These are phyloP conservation scores for Penicillium sp. DNA, from an alignment of 2,329 filamentous ascomycete species.

Conservation along the genomic window DNA sequence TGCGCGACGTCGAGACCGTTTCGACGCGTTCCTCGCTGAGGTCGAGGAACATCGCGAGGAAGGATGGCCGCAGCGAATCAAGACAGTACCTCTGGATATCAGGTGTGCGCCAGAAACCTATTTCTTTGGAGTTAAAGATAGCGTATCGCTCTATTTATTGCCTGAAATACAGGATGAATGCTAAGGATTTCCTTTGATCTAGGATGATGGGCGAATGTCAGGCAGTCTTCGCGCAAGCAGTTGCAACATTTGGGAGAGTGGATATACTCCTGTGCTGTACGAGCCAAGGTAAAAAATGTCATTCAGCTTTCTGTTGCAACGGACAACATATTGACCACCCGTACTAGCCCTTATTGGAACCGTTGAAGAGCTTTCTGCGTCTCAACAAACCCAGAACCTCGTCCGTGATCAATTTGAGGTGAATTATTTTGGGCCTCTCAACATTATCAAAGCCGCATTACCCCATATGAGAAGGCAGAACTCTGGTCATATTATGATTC, in stretches of 20 bases:
- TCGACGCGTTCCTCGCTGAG: conserved; percentile 68
- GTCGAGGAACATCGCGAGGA: conserved; percentile 56
- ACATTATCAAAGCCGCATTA: conserved; percentile 84
- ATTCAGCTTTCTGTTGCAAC: not conserved
- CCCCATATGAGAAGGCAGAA: conserved; percentile 72
- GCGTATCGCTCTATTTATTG: not conserved
- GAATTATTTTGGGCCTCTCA: conserved; percentile 92
- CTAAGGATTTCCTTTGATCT: conserved; percentile 10
- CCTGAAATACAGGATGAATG: not conserved
- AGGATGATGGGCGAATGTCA: conserved; percentile 66
- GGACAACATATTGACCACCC: conserved; percentile 6
- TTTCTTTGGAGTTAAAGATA: no score
- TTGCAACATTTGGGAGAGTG: conserved; percentile 75
- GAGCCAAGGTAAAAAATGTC: conserved; percentile 60
- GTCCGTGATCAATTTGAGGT: conserved; percentile 88
- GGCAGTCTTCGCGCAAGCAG: conserved; percentile 78
- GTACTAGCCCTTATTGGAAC: conserved; percentile 71
- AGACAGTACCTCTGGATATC: conserved; percentile 54
- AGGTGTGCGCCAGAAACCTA: conserved; percentile 32
- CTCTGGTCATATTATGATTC: conserved; percentile 81
- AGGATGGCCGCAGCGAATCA: conserved; percentile 74
- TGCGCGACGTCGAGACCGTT: conserved; percentile 68
- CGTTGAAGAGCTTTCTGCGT: conserved; percentile 80
- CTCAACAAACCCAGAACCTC: conserved; percentile 65
- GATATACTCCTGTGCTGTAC: conserved; percentile 89